Conservation (phyloP, 768 basidiomycete genomes). For the Daedaleopsis sinensis region DNA sequence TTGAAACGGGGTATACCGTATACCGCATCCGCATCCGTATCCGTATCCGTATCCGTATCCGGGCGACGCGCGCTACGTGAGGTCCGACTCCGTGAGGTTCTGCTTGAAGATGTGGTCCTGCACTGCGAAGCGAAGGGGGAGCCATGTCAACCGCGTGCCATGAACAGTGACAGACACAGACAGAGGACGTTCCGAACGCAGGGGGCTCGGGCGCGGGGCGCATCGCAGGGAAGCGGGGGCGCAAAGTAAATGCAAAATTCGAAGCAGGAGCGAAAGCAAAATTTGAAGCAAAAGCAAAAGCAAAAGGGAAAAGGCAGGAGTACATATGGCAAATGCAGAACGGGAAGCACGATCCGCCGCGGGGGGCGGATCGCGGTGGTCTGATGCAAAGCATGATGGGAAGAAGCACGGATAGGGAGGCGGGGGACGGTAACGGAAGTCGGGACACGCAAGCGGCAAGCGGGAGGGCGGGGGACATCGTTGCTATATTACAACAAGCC, state of each 20-base stretch:
- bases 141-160: not conserved
- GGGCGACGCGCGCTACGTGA: not conserved
- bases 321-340: not conserved
- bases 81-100: not conserved
- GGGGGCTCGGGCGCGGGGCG: not conserved
- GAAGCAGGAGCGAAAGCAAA: not conserved
- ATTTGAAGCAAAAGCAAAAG: not conserved
- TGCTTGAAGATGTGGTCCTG: conserved; percentile 3
- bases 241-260: not conserved
- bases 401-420: not conserved
- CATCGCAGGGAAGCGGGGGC: not conserved
- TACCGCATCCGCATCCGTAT: too few species aligned
- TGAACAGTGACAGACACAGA: not conserved
- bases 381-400: too few species aligned
- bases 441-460: not conserved
- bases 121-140: not conserved
- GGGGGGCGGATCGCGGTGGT: too few species aligned
- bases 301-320: not conserved
- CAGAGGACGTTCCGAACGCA: not conserved
- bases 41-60: too few species aligned
- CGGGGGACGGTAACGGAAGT: not conserved
- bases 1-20: too few species aligned
- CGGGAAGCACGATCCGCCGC: not conserved
- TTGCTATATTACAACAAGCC: not conserved
- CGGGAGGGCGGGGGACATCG: not conserved